These are phyloP conservation scores for Haberlea rhodopensis DNA, from an alignment of 257 asterid genomes.

Conservation along the genomic window DNA sequence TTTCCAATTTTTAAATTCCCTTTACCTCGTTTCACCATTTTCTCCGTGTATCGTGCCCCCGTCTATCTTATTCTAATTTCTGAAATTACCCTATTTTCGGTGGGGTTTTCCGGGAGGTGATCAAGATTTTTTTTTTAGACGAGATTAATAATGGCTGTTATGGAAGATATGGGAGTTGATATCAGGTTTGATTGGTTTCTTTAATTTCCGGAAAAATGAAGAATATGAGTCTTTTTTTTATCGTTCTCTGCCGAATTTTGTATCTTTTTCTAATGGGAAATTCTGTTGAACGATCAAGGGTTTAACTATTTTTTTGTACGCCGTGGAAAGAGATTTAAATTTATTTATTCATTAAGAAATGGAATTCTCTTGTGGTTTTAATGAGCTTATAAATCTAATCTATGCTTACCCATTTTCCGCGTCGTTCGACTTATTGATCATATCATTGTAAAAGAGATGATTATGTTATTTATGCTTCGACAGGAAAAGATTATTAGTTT, in stretches of 20 bases:
- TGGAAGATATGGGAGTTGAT: slow-evolving; percentile 41
- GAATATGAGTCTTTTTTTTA: neutral
- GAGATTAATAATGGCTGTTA: slow-evolving; percentile 30
- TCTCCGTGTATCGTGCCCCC: no score
- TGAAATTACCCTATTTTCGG: slow-evolving; percentile 18
- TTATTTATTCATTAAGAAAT: neutral
- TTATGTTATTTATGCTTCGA: neutral
- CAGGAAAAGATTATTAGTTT: neutral
- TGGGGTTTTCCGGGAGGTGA: slow-evolving; percentile 24
- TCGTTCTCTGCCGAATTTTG: neutral
- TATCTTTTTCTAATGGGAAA: neutral
- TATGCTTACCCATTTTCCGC: neutral
- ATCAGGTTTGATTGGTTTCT: slow-evolving; percentile 34
- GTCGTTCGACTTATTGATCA: slow-evolving; percentile 5
- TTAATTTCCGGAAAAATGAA: neutral
- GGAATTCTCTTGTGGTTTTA: neutral
- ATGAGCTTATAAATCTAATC: neutral
- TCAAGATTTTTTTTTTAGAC: neutral
- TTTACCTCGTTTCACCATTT: no score
- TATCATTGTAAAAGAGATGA: slow-evolving; percentile 3
- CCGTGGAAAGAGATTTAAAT: neutral
- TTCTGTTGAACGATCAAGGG: neutral
- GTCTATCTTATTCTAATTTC: no score
- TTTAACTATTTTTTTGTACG: slow-evolving; percentile 4
- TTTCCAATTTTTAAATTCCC: no score